A percentile compares a stretch with the other conserved stretches of the same genome.
Conservation (phyloP, 495 filamentous ascomycete species). For the Mytilinidion resinicola region DNA sequence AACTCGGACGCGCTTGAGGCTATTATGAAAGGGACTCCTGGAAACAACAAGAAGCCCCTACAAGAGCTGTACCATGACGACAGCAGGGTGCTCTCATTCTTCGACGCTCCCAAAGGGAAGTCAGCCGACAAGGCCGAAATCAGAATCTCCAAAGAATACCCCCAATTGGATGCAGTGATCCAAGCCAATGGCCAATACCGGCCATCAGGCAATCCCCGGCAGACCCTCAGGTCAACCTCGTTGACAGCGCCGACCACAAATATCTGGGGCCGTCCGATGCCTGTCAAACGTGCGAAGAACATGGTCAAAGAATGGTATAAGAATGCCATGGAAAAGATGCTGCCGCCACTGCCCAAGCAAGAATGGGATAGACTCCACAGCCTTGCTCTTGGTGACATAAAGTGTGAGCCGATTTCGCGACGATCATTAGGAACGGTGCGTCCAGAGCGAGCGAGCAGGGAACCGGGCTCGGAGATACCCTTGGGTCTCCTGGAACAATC, state of each 20-base stretch:
- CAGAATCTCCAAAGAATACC: constrained; percentile 20
- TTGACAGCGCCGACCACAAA: constrained; percentile 55
- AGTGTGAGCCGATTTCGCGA: constrained; percentile 39
- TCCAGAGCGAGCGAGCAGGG: not conserved
- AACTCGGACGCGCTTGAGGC: constrained; percentile 11
- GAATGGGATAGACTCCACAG: constrained; percentile 60
- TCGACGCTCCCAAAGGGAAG: constrained; percentile 33
- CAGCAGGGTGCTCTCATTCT: constrained; percentile 14
- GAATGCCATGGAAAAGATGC: constrained; percentile 45
- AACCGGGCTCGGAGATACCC: no score
- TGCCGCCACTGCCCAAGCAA: constrained; percentile 64
- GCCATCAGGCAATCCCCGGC: not conserved
- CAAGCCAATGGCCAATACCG: constrained; percentile 11
- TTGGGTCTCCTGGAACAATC: no score
- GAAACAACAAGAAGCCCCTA: constrained; percentile 7
- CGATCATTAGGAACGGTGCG: not conserved
- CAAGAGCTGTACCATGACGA: constrained; percentile 24
- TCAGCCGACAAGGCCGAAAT: constrained; percentile 18
- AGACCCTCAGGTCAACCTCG: constrained; percentile 36
- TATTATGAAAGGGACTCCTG: not conserved
- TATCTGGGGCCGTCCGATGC: constrained; percentile 55
- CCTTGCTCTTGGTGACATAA: constrained; percentile 47
- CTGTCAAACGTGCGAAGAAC: constrained; percentile 48
- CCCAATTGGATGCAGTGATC: constrained; percentile 20
- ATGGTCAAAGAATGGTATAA: constrained; percentile 58